phyloP scores from a whole-genome alignment of 2,329 filamentous ascomycete species.

The Neospermospora avenae region DNA sequence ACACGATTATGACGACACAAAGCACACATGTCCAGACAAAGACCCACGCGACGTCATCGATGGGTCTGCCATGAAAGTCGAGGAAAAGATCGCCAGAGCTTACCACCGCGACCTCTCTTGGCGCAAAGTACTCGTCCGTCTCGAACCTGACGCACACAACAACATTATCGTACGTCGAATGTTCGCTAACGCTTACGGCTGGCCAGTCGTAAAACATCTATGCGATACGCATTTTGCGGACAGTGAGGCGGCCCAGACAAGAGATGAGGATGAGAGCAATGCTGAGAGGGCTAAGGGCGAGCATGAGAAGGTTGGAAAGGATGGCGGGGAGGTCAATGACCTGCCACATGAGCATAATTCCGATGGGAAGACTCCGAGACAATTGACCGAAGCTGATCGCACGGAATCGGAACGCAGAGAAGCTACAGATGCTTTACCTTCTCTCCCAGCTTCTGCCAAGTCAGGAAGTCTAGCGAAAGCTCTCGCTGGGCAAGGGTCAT shows the following conservation, averaged over 20 bases:
- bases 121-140: slow-evolving; percentile 92
- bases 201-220: slow-evolving; percentile 93
- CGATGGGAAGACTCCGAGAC: slow-evolving; percentile 3
- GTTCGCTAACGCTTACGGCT: slow-evolving; percentile 96
- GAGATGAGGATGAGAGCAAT: slow-evolving; percentile 65
- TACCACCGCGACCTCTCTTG: slow-evolving; percentile 91
- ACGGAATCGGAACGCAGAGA: slow-evolving; percentile 48
- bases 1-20: slow-evolving; percentile 52
- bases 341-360: neutral
- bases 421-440: slow-evolving; percentile 37
- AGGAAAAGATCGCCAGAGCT: slow-evolving; percentile 95
- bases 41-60: slow-evolving; percentile 50
- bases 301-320: slow-evolving; percentile 51
- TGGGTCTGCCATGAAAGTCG: slow-evolving; percentile 75
- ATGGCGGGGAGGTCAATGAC: slow-evolving; percentile 64
- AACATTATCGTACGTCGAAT: slow-evolving; percentile 95
- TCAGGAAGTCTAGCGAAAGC: slow-evolving; percentile 21
- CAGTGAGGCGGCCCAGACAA: slow-evolving; percentile 59
- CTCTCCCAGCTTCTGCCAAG: slow-evolving; percentile 24
- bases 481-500: slow-evolving; percentile 1
- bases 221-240: slow-evolving; percentile 93
- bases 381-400: slow-evolving; percentile 38
- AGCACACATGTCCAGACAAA: slow-evolving; percentile 46
- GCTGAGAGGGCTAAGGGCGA: slow-evolving; percentile 65
- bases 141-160: slow-evolving; percentile 97